Base-by-base conservation (phyloP, 2,329 filamentous ascomycete genomes). In the Cyanodermella asteris region DNA sequence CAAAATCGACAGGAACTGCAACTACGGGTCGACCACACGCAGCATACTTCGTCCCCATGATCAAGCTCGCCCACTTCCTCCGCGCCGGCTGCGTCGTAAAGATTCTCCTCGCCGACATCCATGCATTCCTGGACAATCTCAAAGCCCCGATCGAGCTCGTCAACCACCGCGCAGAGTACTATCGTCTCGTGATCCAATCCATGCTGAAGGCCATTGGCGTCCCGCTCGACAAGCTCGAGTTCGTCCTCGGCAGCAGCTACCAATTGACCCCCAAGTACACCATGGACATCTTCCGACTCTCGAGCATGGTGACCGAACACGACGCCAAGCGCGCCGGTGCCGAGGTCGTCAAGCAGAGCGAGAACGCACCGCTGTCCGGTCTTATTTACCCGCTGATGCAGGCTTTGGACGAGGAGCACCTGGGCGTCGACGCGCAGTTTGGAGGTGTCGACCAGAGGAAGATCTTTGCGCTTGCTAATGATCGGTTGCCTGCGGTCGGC, bases 271-370 rank as follows among this genome's bases (percentile, higher is more conserved):
- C 32, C 16, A 61, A 69, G 20, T 94, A 93, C 53, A 66, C 72
- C 31, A 87, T 91, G 76, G 84, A 94, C 44, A 52, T 91, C 17
- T 84, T 82, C 53, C 69, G 74, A 42, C 46, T 94, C 35, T 64
- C 61, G 22, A 65, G 65, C 4, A 50, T 77, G 26, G 65, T 74
- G 5, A 72, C 71, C 9, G 69, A 81, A 50, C 69, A 82, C 43
- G 71, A 87, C 41, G 78, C 81, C 10, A 78, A 81, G 50, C 87
- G 80, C 50, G 82, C 84, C 0, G 84, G 84, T 19, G 76, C 80
- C 2, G 87, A 94, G 50, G 68, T 94, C 6, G 84, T 97, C 36
- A 94, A 94, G 60, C 81, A 94, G 55, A 69, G 73, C 4, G 64
- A 66, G 28, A 81, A 84, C 40, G 65, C 73, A 7, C 64, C 73